phyloP scores from a whole-genome alignment of 495 filamentous ascomycete genomes.

The Niebla homalea region DNA sequence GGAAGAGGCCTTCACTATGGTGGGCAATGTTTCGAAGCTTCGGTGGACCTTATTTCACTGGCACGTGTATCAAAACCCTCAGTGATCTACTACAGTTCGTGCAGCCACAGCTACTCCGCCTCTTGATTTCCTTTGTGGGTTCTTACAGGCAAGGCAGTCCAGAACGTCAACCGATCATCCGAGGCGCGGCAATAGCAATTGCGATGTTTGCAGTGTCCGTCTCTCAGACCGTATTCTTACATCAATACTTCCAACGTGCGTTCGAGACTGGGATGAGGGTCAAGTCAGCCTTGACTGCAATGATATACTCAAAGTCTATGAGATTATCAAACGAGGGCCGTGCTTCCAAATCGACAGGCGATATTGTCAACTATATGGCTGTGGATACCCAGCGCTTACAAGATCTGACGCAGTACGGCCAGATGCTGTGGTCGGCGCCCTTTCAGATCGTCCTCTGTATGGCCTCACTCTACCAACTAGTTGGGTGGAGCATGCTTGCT shows the following conservation, averaged over 20 bases:
- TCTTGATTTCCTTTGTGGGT: slow-evolving; percentile 73
- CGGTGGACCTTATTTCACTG: slow-evolving; percentile 67
- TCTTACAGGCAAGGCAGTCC: slow-evolving; percentile 50
- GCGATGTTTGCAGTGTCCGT: slow-evolving; percentile 86
- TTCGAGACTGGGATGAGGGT: slow-evolving; percentile 96
- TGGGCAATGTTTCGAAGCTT: slow-evolving; percentile 77
- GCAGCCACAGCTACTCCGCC: slow-evolving; percentile 81
- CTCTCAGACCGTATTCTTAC: slow-evolving; percentile 64
- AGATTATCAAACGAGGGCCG: slow-evolving; percentile 87
- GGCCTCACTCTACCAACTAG: slow-evolving; percentile 84
- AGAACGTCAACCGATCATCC: slow-evolving; percentile 58
- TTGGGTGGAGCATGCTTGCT: slow-evolving; percentile 91
- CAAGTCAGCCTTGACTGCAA: slow-evolving; percentile 73
- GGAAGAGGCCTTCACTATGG: slow-evolving; percentile 78
- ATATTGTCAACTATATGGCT: slow-evolving; percentile 98
- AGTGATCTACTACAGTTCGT: slow-evolving; percentile 77
- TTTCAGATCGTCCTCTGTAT: slow-evolving; percentile 95
- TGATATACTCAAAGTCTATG: slow-evolving; percentile 86
- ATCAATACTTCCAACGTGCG: slow-evolving; percentile 92
- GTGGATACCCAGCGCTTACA: slow-evolving; percentile 92
- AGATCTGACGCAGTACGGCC: slow-evolving; percentile 88
- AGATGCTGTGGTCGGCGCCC: slow-evolving; percentile 89
- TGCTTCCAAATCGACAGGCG: slow-evolving; percentile 81
- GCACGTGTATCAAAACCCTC: slow-evolving; percentile 67
- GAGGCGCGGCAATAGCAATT: slow-evolving; percentile 77